A percentile compares a stretch with the other conserved stretches of the same genome.
phyloP scores from a whole-genome alignment of 208 protist genomes.

The Vickermania ingenoplastis region DNA sequence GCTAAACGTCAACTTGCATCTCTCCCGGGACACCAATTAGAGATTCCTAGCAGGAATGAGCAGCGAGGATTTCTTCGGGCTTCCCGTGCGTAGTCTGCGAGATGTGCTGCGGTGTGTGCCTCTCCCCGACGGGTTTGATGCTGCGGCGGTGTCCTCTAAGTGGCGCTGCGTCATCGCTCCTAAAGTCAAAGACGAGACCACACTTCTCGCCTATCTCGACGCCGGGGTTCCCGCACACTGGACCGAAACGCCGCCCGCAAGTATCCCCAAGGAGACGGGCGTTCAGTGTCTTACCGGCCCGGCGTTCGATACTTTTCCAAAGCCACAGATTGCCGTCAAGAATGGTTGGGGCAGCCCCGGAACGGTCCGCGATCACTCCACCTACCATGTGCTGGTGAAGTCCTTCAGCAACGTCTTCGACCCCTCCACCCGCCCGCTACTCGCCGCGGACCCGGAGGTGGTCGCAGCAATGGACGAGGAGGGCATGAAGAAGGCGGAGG shows the following conservation, averaged over 20 bases:
- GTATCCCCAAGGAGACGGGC: conserved; percentile 24
- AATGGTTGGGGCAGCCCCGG: conserved; percentile 73
- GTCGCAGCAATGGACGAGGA: not conserved
- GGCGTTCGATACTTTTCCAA: conserved; percentile 54
- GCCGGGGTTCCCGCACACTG: conserved; percentile 46
- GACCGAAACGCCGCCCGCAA: conserved; percentile 20
- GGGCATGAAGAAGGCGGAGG: conserved; percentile 14
- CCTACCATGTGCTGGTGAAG: conserved; percentile 63
- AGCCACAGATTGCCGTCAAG: conserved; percentile 74
- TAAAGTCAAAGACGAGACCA: conserved; percentile 9
- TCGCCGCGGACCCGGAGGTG: not conserved
- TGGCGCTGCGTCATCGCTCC: conserved; percentile 78
- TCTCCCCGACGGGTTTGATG: conserved; percentile 26
- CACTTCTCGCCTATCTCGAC: conserved; percentile 35
- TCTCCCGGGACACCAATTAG: too few species aligned
- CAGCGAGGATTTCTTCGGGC: too few species aligned
- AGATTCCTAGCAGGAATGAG: too few species aligned
- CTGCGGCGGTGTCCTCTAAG: conserved; percentile 43
- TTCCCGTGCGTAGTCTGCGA: conserved; percentile 40
- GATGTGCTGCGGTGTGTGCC: conserved; percentile 58
- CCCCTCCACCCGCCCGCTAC: not conserved
- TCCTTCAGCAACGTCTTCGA: conserved; percentile 75
- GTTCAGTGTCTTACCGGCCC: conserved; percentile 39
- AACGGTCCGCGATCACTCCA: conserved; percentile 50
- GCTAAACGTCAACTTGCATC: too few species aligned